These are phyloP conservation scores for Apiotrichum siamense DNA, from an alignment of 1,284 basidiomycete species.

Conservation along the genomic window DNA sequence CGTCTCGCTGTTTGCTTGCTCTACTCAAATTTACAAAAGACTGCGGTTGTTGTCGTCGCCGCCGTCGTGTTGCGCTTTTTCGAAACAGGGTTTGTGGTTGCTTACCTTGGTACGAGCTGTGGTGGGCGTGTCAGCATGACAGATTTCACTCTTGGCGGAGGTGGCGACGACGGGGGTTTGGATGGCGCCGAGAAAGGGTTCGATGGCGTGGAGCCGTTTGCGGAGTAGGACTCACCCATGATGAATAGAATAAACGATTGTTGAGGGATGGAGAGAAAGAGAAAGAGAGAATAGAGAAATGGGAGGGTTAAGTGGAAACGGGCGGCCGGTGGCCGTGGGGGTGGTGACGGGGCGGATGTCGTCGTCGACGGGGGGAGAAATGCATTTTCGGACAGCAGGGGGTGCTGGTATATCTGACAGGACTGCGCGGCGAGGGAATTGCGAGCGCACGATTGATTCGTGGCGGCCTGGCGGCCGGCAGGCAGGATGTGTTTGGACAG, in stretches of 20 bases:
- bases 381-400: not conserved
- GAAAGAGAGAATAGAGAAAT: not conserved
- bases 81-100: not conserved
- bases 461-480: no score
- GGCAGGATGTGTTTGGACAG: no score
- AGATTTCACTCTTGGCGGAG: not conserved
- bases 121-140: constrained; percentile 3
- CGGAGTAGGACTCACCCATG: not conserved
- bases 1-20: not conserved
- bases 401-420: not conserved
- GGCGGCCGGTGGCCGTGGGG: no score
- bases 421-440: no score
- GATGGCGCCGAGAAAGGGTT: not conserved
- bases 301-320: not conserved
- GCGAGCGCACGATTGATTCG: no score
- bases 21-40: not conserved
- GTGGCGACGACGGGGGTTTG: not conserved
- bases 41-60: not conserved
- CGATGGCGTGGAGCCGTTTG: not conserved
- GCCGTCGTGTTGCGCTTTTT: not conserved
- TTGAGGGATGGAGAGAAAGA: constrained; percentile 1
- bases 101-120: constrained; percentile 23
- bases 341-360: not conserved
- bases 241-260: not conserved
- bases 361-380: not conserved